Evolutionary conservation across 352 stramenopile genomes (phyloP).

Genomic region (Phytophthora aleatoria): DNA sequence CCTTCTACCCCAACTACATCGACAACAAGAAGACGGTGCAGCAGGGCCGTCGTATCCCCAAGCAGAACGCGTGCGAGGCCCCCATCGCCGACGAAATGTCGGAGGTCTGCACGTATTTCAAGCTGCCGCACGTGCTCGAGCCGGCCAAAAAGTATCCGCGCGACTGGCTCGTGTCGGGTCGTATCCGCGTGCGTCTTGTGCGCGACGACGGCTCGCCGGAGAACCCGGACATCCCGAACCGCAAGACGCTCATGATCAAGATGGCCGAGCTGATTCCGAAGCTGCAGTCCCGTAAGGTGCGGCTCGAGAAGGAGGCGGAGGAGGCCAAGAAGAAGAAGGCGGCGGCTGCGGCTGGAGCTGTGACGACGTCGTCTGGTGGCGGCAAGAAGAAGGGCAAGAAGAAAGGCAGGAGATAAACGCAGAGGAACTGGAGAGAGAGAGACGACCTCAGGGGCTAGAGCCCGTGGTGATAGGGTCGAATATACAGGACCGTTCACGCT

Average conservation of each 20-base stretch:
- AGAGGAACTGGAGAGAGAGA: background rate
- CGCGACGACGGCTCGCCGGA: constrained; percentile 63
- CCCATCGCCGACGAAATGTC: constrained; percentile 84
- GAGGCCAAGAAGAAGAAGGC: constrained; percentile 58
- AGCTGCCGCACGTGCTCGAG: constrained; percentile 83
- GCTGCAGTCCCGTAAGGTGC: constrained; percentile 78
- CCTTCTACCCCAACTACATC: constrained; percentile 90
- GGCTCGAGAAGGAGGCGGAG: constrained; percentile 72
- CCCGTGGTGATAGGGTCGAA: constrained; percentile 14
- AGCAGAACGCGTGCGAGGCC: constrained; percentile 66
- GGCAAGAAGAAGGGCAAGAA: constrained; percentile 90
- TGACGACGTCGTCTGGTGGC: constrained; percentile 34
- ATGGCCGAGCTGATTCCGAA: constrained; percentile 89
- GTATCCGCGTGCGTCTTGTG: constrained; percentile 73
- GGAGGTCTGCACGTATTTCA: constrained; percentile 83
- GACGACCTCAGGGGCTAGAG: constrained; percentile 18
- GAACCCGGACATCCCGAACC: constrained; percentile 70
- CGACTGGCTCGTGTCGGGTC: constrained; percentile 74
- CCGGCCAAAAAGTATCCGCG: constrained; percentile 83
- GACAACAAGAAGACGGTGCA: constrained; percentile 84
- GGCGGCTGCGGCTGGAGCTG: constrained; percentile 32
- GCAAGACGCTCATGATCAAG: constrained; percentile 84
- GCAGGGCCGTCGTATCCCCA: constrained; percentile 74
- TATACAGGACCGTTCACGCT: constrained; percentile 27
- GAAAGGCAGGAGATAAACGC: constrained; percentile 83